Conservation (phyloP, 108 stramenopile species). For the Bacterosira constricta region DNA sequence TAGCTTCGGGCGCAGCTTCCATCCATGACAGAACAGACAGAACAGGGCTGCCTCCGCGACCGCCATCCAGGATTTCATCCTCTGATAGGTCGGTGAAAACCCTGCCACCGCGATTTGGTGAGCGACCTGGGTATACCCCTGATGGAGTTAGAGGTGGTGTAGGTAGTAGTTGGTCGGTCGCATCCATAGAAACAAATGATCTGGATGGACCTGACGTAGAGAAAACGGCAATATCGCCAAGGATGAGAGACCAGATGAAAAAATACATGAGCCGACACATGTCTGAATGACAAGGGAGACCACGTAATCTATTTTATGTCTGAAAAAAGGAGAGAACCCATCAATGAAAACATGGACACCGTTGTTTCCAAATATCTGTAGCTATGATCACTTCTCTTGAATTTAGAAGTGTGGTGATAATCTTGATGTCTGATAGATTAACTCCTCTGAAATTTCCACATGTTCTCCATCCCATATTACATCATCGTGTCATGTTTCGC, state of each 20-base stretch:
- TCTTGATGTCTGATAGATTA: no score
- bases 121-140: constrained; percentile 9
- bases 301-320: no score
- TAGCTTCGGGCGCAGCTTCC: neutral
- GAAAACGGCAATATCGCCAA: constrained; percentile 10
- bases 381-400: no score
- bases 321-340: no score
- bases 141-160: constrained; percentile 7
- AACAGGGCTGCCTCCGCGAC: constrained; percentile 15
- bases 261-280: constrained; percentile 39
- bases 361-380: no score
- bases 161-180: constrained; percentile 39
- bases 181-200: constrained; percentile 41
- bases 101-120: constrained; percentile 34
- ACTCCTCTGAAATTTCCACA: constrained; percentile 1
- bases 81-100: constrained; percentile 32
- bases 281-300: no score
- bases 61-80: constrained; percentile 9
- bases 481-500: no score
- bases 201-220: constrained; percentile 22
- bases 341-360: no score
- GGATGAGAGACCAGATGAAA: constrained; percentile 46
- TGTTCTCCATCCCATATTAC: no score
- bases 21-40: neutral
- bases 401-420: neutral